These are phyloP conservation scores for Arthonia radiata DNA, from an alignment of 495 filamentous ascomycete species.

Conservation along the genomic window DNA sequence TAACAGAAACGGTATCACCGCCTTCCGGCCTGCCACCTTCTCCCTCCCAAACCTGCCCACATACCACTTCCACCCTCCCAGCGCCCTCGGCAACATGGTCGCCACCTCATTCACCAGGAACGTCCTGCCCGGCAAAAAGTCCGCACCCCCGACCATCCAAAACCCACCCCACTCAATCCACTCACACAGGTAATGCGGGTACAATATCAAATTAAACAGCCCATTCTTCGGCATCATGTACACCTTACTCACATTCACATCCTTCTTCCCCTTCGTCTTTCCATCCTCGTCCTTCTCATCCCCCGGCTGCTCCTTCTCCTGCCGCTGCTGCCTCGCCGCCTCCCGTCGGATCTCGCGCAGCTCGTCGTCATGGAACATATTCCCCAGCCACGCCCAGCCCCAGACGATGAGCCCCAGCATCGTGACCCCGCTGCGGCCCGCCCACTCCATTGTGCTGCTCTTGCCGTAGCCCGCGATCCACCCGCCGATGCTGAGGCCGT, in stretches of 20 bases:
- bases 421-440: slow-evolving; percentile 9
- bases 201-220: slow-evolving; percentile 59
- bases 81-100: slow-evolving; percentile 73
- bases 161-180: slow-evolving; percentile 94
- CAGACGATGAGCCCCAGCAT: slow-evolving; percentile 32
- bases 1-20: slow-evolving; percentile 57
- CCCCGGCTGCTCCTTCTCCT: slow-evolving; percentile 8
- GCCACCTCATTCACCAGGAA: slow-evolving; percentile 73
- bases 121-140: slow-evolving; percentile 40
- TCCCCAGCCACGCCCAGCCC: slow-evolving; percentile 45
- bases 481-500: slow-evolving; percentile 47
- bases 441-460: slow-evolving; percentile 31
- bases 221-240: slow-evolving; percentile 72
- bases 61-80: slow-evolving; percentile 74
- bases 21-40: slow-evolving; percentile 46
- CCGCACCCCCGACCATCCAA: slow-evolving; percentile 28
- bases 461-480: slow-evolving; percentile 65
- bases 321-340: slow-evolving; percentile 5
- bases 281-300: slow-evolving; percentile 11
- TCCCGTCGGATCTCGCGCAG: slow-evolving; percentile 49
- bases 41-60: slow-evolving; percentile 62
- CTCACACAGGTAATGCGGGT: slow-evolving; percentile 82
- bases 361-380: slow-evolving; percentile 64
- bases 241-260: slow-evolving; percentile 39
- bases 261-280: slow-evolving; percentile 12